A percentile compares a stretch with the other conserved stretches of the same genome.
Evolutionary conservation across 352 stramenopile species (phyloP).

Genomic region (Globisporangium yorkense): DNA sequence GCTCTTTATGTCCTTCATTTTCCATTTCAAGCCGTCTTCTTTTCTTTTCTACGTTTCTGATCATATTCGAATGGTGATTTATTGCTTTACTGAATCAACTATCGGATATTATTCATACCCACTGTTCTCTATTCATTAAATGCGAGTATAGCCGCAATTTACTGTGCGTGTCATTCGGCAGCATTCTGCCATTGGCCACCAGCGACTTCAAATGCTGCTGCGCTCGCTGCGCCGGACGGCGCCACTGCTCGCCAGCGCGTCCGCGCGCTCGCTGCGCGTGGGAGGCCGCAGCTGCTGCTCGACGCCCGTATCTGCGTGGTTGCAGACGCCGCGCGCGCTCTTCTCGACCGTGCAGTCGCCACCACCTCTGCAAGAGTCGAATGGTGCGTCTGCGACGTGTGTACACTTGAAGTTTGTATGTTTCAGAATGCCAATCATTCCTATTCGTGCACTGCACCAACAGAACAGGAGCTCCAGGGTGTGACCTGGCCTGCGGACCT

Average conservation of each 20-base stretch:
- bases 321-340: neutral
- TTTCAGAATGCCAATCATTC: neutral
- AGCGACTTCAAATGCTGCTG: neutral
- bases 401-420: neutral
- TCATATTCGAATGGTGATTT: too few species aligned
- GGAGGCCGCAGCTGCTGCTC: neutral
- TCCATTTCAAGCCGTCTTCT: too few species aligned
- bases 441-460: too few species aligned
- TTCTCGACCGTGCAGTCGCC: neutral
- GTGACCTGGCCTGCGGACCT: slow-evolving; percentile 31
- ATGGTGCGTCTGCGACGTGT: neutral
- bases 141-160: too few species aligned
- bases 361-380: neutral
- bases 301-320: neutral
- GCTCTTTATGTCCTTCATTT: too few species aligned
- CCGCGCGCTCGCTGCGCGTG: neutral
- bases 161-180: too few species aligned
- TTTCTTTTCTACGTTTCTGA: too few species aligned
- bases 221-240: neutral
- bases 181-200: too few species aligned
- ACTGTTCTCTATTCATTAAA: too few species aligned
- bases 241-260: neutral
- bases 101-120: too few species aligned
- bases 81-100: too few species aligned
- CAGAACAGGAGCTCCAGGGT: too few species aligned